Conservation (phyloP, 1,284 basidiomycete genomes). For the Malassezia psittaci region DNA sequence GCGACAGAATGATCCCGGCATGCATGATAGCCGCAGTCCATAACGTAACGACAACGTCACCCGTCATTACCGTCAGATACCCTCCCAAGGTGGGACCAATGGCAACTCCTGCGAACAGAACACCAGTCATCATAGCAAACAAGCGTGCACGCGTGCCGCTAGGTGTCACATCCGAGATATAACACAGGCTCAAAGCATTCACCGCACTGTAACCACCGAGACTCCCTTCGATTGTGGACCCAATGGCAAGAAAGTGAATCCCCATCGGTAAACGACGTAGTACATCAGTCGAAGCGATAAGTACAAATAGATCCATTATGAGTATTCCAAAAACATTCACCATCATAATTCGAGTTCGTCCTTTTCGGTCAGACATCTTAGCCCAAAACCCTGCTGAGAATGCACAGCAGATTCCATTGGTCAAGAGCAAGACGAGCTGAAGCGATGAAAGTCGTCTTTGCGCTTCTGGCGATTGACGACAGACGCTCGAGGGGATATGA, state of each 20-base stretch:
- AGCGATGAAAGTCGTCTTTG: slow-evolving; percentile 19
- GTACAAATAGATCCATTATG: slow-evolving; percentile 56
- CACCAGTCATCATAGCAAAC: slow-evolving; percentile 36
- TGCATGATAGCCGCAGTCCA: slow-evolving; percentile 29
- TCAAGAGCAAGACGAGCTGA: slow-evolving; percentile 55
- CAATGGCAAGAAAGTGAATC: slow-evolving; percentile 68
- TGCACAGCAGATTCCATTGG: slow-evolving; percentile 69
- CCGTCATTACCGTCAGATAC: slow-evolving; percentile 29
- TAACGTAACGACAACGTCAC: slow-evolving; percentile 25
- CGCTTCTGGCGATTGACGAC: slow-evolving; percentile 9
- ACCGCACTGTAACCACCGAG: slow-evolving; percentile 77
- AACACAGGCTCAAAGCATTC: slow-evolving; percentile 67
- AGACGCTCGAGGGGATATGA: slow-evolving; percentile 6
- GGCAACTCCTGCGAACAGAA: slow-evolving; percentile 34
- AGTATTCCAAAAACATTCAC: slow-evolving; percentile 62
- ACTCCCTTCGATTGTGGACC: slow-evolving; percentile 69
- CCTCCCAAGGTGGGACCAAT: slow-evolving; percentile 42
- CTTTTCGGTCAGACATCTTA: slow-evolving; percentile 64
- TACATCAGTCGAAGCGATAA: slow-evolving; percentile 22
- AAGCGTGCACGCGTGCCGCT: slow-evolving; percentile 34
- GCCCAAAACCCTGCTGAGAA: slow-evolving; percentile 83
- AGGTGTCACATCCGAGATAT: slow-evolving; percentile 52
- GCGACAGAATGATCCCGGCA: slow-evolving; percentile 25
- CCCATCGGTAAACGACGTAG: slow-evolving; percentile 48
- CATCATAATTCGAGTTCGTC: slow-evolving; percentile 65